phyloP scores from a whole-genome alignment of 169 alveolate species.

The Plasmodium chabaudi region DNA sequence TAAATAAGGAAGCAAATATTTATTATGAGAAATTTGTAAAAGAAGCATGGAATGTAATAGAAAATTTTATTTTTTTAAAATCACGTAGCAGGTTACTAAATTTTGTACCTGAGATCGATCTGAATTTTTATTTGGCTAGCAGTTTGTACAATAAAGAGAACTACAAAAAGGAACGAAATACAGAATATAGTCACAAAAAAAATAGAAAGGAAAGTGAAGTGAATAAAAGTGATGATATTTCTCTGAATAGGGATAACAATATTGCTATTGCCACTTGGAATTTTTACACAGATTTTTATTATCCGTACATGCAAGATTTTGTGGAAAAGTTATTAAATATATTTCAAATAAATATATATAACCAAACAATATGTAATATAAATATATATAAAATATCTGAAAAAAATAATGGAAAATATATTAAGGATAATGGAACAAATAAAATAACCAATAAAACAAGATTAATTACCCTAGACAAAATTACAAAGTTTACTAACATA shows the following conservation, averaged over 20 bases:
- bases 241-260: not conserved
- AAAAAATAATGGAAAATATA: constrained; percentile 2
- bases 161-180: constrained; percentile 18
- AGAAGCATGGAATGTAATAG: constrained; percentile 44
- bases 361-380: constrained; percentile 27
- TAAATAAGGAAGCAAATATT: not conserved
- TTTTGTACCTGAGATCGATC: constrained; percentile 57
- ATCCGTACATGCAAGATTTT: constrained; percentile 66
- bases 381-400: constrained; percentile 66
- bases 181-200: not conserved
- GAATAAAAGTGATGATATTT: not conserved
- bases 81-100: constrained; percentile 8
- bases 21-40: constrained; percentile 10
- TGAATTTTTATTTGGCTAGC: constrained; percentile 73
- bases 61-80: constrained; percentile 15
- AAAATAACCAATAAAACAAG: not conserved
- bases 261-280: constrained; percentile 52
- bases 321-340: constrained; percentile 34
- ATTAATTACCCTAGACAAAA: constrained; percentile 32
- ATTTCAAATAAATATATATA: constrained; percentile 57
- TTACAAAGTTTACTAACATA: constrained; percentile 27
- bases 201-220: not conserved
- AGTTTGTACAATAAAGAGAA: constrained; percentile 50
- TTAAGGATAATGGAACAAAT: constrained; percentile 10
- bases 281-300: constrained; percentile 55